Evolutionary conservation across 768 basidiomycete genomes (phyloP).

Genomic region (Symmetrospora coprosmae): DNA sequence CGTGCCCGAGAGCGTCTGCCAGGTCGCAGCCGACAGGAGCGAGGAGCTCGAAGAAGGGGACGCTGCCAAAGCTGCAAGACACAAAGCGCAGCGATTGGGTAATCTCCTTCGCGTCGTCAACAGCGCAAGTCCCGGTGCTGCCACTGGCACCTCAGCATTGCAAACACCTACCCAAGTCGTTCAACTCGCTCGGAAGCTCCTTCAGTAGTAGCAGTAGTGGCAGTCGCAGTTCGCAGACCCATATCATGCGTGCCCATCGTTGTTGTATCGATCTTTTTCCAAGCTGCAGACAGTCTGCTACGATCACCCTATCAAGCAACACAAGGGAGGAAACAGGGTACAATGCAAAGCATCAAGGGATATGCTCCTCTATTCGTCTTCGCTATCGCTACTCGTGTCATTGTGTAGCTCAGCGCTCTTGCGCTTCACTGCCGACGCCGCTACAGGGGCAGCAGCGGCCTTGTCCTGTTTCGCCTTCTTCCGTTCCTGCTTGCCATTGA

Average conservation of each 20-base stretch:
- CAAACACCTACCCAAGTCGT: neutral
- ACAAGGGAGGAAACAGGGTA: too few relatives aligned
- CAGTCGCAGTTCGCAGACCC: too few relatives aligned
- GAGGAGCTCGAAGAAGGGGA: conserved; percentile 7
- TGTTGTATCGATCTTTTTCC: neutral
- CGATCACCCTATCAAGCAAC: neutral
- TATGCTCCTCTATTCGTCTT: too few relatives aligned
- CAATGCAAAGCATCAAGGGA: too few relatives aligned
- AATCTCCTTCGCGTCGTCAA: too few relatives aligned
- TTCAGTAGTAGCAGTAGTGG: neutral
- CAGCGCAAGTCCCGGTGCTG: too few relatives aligned
- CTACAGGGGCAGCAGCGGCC: neutral
- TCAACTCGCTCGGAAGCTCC: neutral
- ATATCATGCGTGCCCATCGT: neutral
- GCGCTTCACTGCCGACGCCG: too few relatives aligned
- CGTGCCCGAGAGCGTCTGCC: conserved; percentile 2
- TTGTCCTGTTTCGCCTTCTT: neutral
- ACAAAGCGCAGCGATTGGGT: neutral
- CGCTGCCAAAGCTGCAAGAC: neutral
- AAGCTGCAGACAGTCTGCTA: neutral
- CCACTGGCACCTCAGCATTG: too few relatives aligned
- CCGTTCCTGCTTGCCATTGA: neutral
- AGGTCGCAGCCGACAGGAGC: conserved; percentile 11
- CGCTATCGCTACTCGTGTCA: too few relatives aligned
- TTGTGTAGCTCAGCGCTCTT: neutral